A percentile compares a stretch with the other conserved stretches of the same genome.
Evolutionary conservation across 352 stramenopile species (phyloP).

Genomic region (Pythium insidiosum): DNA sequence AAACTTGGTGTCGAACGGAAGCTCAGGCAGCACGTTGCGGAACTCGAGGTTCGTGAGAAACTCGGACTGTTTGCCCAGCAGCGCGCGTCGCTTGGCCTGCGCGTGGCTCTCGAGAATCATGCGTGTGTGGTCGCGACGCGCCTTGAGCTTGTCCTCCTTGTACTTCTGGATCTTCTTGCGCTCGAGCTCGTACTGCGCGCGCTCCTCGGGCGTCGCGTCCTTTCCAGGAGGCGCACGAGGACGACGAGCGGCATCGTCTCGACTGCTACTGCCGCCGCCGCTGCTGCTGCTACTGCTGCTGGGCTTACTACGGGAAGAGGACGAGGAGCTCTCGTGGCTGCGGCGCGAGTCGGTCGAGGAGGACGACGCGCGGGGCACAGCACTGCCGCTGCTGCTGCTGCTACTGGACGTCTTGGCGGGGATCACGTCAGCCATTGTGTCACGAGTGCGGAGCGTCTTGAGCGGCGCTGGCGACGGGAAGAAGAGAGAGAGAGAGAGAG

Average conservation of each 20-base stretch:
- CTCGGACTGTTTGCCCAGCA: constrained; percentile 79
- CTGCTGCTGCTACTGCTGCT: too few species aligned
- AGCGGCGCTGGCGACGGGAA: constrained; percentile 7
- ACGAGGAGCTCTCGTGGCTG: too few species aligned
- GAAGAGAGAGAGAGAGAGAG: too few species aligned
- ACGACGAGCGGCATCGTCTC: too few species aligned
- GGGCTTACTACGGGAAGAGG: too few species aligned
- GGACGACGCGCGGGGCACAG: too few species aligned
- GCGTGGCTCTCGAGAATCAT: constrained; percentile 85
- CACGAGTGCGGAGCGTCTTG: too few species aligned
- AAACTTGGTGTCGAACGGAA: constrained; percentile 85
- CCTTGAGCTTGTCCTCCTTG: constrained; percentile 86
- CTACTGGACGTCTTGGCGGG: constrained; percentile 4
- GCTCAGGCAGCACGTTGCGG: constrained; percentile 69
- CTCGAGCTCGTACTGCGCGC: constrained; percentile 75
- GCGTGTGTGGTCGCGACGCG: constrained; percentile 75
- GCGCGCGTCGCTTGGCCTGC: constrained; percentile 68
- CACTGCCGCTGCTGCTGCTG: too few species aligned
- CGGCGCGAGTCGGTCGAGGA: too few species aligned
- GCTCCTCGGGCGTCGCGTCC: constrained; percentile 55
- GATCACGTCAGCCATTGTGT: too few species aligned
- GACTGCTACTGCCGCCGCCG: too few species aligned
- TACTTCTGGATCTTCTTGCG: constrained; percentile 86
- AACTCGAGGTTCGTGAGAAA: constrained; percentile 79
- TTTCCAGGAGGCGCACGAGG: constrained; percentile 38